Conservation (phyloP, 495 filamentous ascomycete genomes). For the Acidomyces sp. region DNA sequence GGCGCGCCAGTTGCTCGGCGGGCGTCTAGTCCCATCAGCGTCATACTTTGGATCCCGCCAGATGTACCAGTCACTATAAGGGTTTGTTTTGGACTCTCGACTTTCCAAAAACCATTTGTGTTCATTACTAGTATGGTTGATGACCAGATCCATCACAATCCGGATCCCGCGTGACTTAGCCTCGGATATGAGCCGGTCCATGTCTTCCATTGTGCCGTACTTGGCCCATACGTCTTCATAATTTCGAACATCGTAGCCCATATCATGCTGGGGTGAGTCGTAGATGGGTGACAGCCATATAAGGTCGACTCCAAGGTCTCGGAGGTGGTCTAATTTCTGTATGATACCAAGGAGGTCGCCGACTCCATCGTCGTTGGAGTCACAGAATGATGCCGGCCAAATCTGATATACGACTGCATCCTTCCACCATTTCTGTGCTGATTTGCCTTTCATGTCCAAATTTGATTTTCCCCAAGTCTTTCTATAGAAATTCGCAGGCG, state of each 20-base stretch:
- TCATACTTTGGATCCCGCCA: constrained; percentile 41
- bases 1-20: constrained; percentile 47
- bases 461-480: too few relatives aligned
- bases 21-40: constrained; percentile 36
- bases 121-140: constrained; percentile 47
- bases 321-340: constrained; percentile 29
- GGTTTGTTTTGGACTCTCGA: constrained; percentile 31
- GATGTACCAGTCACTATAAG: constrained; percentile 50
- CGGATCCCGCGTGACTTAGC: constrained; percentile 40
- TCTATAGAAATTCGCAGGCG: too few relatives aligned
- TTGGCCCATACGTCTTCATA: constrained; percentile 33
- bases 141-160: constrained; percentile 37
- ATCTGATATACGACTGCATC: constrained; percentile 31
- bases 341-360: constrained; percentile 31
- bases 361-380: constrained; percentile 26
- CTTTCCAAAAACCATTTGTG: constrained; percentile 47
- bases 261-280: constrained; percentile 31
- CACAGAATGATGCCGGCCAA: constrained; percentile 31
- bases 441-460: too few relatives aligned
- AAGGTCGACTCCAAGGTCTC: constrained; percentile 29
- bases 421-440: constrained; percentile 32
- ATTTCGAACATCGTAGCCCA: constrained; percentile 33
- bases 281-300: constrained; percentile 32
- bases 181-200: constrained; percentile 38
- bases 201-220: constrained; percentile 44